These are phyloP conservation scores for Syncephalastrum racemosum DNA, from an alignment of 371 early-diverging fungal species.

Conservation along the genomic window DNA sequence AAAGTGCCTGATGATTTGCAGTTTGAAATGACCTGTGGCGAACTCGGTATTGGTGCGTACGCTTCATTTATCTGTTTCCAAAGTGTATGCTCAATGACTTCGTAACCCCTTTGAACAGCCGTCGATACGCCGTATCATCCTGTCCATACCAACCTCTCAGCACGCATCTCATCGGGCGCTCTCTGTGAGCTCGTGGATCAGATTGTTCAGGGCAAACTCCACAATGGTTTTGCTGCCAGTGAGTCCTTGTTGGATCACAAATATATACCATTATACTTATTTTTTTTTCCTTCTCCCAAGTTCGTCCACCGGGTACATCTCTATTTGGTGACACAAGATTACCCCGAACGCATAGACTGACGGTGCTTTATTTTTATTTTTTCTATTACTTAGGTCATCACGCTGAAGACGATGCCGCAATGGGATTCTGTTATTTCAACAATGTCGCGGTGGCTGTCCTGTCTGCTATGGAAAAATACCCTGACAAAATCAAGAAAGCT, in stretches of 20 bases:
- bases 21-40: constrained; percentile 57
- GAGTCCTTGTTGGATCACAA: constrained; percentile 34
- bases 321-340: neutral
- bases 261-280: no score
- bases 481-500: constrained; percentile 50
- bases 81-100: neutral
- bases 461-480: constrained; percentile 47
- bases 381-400: constrained; percentile 59
- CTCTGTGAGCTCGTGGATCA: constrained; percentile 52
- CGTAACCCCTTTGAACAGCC: constrained; percentile 13
- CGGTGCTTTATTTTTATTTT: neutral
- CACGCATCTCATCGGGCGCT: constrained; percentile 58
- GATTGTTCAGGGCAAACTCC: constrained; percentile 53
- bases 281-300: no score
- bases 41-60: constrained; percentile 52
- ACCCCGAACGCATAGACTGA: constrained; percentile 5
- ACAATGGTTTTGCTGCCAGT: constrained; percentile 66
- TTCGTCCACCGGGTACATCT: constrained; percentile 59
- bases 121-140: constrained; percentile 66
- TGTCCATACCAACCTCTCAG: constrained; percentile 49
- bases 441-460: constrained; percentile 68
- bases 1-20: constrained; percentile 4
- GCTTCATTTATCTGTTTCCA: neutral
- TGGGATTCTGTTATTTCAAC: constrained; percentile 73
- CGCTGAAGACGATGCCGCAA: constrained; percentile 64